Evolutionary conservation across 202 grass and related monocot genomes (phyloP), one percentile per base, ranked within the genome.

Genomic region (Hordeum pubiflorum): DNA sequence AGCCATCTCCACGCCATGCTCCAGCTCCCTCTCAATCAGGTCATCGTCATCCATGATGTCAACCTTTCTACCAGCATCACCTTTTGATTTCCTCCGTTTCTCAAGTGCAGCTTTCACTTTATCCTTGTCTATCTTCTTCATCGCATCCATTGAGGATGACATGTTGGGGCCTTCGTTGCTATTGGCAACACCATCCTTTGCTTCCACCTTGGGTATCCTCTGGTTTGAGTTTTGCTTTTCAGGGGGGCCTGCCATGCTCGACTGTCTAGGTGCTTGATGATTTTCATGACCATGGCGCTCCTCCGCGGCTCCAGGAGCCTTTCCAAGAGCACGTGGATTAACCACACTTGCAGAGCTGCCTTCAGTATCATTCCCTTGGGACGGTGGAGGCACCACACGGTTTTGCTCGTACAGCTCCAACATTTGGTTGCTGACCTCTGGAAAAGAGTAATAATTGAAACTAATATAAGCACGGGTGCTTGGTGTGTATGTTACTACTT

Each of bases 11-110:
- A 91, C 84, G 15, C 90, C 92, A 79, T 94, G 84, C 70, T 97
- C 94, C 79, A 97, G 77, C 83, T 94, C 94, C 78, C 94, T 94
- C 82, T 89, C 90, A 15, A 91, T 88, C 36, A 94, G 84, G 64
- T 89, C 92, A 72, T 94, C 92, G 11, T 91, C 91, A 65, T 89
- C 90, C 52, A 88, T 74, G 20, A 80, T 22, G 20, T 97, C 92
- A 77, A 82, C 72, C 56, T 58, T 58, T 58, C 56, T 58, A 58
- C 20, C 21, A 10, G 56, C 56, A 58, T 58, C 56, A 58, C 56
- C 56, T 58, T 58, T 58, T 58, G 56, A 58, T 58, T 58, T 58
- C 56, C 56, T 58, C 56, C 56, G 21, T 58, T 58, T 58, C 56
- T 58, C 56, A 21, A 58, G 56, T 9, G 56, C 56, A 9, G 89